Percentiles rank a stretch among this genome's conserved stretches.
These are phyloP conservation scores for Tetrapyrgos nigripes DNA, from an alignment of 1,284 basidiomycete species.

Conservation along the genomic window DNA sequence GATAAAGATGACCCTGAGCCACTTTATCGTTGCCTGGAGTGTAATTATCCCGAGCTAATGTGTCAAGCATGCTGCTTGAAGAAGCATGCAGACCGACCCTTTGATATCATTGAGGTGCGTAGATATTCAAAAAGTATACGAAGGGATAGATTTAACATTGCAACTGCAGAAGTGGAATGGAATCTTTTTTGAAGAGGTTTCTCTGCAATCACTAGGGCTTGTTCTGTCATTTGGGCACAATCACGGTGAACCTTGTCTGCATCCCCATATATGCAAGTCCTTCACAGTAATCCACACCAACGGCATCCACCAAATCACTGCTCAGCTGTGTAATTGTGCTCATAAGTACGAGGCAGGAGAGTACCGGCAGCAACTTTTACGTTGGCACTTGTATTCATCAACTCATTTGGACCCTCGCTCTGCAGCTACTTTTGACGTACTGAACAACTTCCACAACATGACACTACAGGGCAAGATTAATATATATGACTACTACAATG, in stretches of 20 bases:
- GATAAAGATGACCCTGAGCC: not conserved
- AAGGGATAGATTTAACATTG: not conserved
- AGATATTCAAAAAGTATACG: not conserved
- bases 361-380: not conserved
- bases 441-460: not conserved
- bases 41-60: not conserved
- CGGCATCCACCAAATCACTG: slow-evolving; percentile 2
- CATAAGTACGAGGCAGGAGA: not conserved
- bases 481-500: slow-evolving; percentile 11
- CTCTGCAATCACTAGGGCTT: not conserved
- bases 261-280: not conserved
- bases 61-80: not conserved
- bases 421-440: not conserved
- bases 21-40: not conserved
- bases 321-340: slow-evolving; percentile 5
- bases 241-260: not conserved
- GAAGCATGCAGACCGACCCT: not conserved
- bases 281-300: slow-evolving; percentile 5
- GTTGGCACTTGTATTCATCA: not conserved
- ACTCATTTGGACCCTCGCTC: not conserved
- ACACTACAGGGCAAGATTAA: slow-evolving; percentile 12
- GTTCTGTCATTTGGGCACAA: not conserved
- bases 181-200: not conserved
- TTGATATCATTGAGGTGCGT: slow-evolving; percentile 2
- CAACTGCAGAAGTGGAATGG: slow-evolving; percentile 4